Conservation (phyloP, 192 early-diverging fungal species). For the Gigaspora rosea region DNA sequence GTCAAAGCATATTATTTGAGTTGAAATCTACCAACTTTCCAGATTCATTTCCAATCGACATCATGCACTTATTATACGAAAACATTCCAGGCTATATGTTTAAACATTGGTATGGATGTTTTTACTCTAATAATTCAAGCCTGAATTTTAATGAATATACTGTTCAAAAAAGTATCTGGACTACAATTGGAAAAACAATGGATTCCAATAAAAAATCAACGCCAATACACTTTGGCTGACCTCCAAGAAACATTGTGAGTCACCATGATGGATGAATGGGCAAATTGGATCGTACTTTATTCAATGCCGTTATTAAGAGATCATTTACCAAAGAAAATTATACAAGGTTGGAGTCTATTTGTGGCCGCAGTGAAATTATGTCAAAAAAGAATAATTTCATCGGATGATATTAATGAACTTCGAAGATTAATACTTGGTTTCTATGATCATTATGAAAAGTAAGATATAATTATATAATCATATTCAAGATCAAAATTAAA, state of each 20-base stretch:
- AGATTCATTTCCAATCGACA: conserved; percentile 3
- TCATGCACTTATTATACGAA: conserved; percentile 2
- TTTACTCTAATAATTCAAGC: neutral
- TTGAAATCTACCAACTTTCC: neutral
- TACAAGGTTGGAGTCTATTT: neutral
- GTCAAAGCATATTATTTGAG: neutral
- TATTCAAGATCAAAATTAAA: no score
- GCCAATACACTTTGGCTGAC: neutral
- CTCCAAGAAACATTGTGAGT: conserved; percentile 4
- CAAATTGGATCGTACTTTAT: neutral
- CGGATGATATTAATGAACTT: neutral
- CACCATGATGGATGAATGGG: neutral
- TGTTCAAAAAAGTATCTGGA: neutral
- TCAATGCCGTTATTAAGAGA: conserved; percentile 4
- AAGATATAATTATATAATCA: neutral
- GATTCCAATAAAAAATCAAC: neutral
- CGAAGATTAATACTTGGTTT: neutral
- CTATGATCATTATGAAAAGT: conserved; percentile 9
- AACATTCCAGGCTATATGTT: neutral
- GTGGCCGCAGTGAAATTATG: neutral
- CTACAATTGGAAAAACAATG: neutral
- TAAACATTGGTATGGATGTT: neutral
- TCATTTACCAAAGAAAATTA: neutral
- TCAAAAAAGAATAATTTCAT: neutral
- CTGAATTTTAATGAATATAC: neutral